Conservation (phyloP, 768 basidiomycete genomes). For the Boletus subparvulus region DNA sequence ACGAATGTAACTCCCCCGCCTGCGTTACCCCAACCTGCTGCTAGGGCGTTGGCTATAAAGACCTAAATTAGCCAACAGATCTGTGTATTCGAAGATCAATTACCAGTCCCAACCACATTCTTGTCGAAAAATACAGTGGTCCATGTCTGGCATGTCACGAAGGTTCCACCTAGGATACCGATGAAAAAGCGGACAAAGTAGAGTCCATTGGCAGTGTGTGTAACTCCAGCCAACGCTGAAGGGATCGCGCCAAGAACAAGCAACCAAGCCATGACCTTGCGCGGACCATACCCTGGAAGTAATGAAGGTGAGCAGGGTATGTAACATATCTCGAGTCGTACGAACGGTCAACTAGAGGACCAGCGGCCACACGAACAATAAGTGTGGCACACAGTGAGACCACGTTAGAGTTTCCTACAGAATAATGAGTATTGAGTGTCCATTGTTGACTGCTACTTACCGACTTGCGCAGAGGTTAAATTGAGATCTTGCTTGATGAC, state of each 20-base stretch:
- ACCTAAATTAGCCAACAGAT: too few relatives aligned
- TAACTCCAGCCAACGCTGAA: conserved; percentile 26
- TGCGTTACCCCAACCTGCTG: neutral
- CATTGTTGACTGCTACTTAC: too few relatives aligned
- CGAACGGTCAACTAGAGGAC: conserved; percentile 50
- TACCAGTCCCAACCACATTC: too few relatives aligned
- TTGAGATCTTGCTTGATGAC: too few relatives aligned
- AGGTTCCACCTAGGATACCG: too few relatives aligned
- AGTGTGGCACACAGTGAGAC: conserved; percentile 49
- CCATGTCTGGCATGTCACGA: too few relatives aligned
- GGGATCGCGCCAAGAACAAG: conserved; percentile 6
- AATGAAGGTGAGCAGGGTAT: neutral
- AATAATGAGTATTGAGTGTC: too few relatives aligned
- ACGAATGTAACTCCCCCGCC: conserved; percentile 8
- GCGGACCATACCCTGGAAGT: conserved; percentile 8
- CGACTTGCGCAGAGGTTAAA: too few relatives aligned
- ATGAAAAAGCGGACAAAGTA: conserved; percentile 53
- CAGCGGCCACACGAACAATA: conserved; percentile 45
- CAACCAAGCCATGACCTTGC: conserved; percentile 6
- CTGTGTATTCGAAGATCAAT: too few relatives aligned
- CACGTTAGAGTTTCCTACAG: too few relatives aligned
- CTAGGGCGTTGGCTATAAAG: too few relatives aligned
- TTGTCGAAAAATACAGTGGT: too few relatives aligned
- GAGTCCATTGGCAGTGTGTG: conserved; percentile 38
- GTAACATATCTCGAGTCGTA: neutral